Conservation (phyloP, 1,284 basidiomycete species). For the Boletus holoroseus region DNA sequence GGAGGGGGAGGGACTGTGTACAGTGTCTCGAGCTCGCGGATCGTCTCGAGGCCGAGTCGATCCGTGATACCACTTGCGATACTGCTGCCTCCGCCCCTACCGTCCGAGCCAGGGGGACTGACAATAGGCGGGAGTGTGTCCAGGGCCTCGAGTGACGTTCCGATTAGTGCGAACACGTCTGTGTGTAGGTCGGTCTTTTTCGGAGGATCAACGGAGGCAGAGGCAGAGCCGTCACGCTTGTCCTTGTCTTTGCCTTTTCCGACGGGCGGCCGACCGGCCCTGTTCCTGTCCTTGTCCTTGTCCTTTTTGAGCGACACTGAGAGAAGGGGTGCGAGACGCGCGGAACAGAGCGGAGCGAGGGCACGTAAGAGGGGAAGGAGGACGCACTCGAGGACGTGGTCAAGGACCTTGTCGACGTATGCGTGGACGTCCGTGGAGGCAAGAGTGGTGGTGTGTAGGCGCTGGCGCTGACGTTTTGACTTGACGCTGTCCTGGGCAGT, state of each 20-base stretch:
- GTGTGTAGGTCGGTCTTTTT: constrained; percentile 15
- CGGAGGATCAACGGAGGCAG: background rate
- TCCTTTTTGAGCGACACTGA: constrained; percentile 4
- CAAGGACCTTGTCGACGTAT: constrained; percentile 20
- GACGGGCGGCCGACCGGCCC: background rate
- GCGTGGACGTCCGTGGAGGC: background rate
- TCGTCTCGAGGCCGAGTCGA: constrained; percentile 27
- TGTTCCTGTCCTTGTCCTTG: constrained; percentile 4
- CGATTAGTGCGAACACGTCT: constrained; percentile 25
- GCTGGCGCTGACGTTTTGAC: constrained; percentile 11
- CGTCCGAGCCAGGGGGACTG: background rate
- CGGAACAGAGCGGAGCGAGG: constrained; percentile 18
- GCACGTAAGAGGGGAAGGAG: constrained; percentile 24
- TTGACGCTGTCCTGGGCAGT: constrained; percentile 10
- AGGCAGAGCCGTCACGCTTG: background rate
- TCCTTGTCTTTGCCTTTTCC: constrained; percentile 9
- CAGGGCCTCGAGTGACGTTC: constrained; percentile 18
- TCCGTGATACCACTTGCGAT: constrained; percentile 15
- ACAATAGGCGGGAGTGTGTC: constrained; percentile 14
- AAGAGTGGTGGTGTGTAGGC: background rate
- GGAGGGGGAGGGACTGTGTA: constrained; percentile 6
- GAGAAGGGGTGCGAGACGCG: constrained; percentile 17
- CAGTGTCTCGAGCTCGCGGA: constrained; percentile 25
- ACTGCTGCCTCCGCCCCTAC: background rate
- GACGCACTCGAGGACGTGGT: constrained; percentile 20